These are phyloP conservation scores for Bothriochloa decipiens DNA, from an alignment of 176 grass and related monocot genomes.

Conservation along the genomic window DNA sequence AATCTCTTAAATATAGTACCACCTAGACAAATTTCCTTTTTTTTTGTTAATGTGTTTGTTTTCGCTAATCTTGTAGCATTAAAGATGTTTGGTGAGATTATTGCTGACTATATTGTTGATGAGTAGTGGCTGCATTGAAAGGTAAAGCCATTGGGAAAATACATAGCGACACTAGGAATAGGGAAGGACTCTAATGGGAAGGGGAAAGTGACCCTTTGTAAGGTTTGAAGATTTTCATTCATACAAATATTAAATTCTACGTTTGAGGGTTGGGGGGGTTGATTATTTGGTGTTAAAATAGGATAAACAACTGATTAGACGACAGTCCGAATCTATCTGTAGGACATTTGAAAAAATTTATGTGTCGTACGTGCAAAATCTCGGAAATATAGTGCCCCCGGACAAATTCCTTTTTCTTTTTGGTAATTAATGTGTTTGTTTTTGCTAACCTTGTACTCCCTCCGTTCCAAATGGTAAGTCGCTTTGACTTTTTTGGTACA, in stretches of 20 bases:
- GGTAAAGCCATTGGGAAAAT: neutral
- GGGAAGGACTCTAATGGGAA: neutral
- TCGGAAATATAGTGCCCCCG: neutral
- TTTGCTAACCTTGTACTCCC: neutral
- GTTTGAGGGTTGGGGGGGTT: no score
- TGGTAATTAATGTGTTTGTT: neutral
- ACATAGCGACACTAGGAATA: neutral
- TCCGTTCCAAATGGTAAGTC: no score
- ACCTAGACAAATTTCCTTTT: neutral
- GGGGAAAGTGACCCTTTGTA: neutral
- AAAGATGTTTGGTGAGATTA: conserved; percentile 1
- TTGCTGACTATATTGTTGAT: neutral
- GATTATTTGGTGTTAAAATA: no score
- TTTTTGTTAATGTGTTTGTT: neutral
- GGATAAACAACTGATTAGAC: no score
- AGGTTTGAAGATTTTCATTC: no score
- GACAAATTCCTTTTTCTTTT: neutral
- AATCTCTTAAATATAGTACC: neutral
- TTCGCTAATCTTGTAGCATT: conserved; percentile 8
- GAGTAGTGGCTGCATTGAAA: neutral
- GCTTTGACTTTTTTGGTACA: no score
- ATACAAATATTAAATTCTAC: no score
- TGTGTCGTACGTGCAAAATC: no score
- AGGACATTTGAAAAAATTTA: no score
- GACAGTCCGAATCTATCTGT: no score